These are phyloP conservation scores for Fusarium sambucinum DNA, from an alignment of 2,329 filamentous ascomycete genomes.

Conservation along the genomic window DNA sequence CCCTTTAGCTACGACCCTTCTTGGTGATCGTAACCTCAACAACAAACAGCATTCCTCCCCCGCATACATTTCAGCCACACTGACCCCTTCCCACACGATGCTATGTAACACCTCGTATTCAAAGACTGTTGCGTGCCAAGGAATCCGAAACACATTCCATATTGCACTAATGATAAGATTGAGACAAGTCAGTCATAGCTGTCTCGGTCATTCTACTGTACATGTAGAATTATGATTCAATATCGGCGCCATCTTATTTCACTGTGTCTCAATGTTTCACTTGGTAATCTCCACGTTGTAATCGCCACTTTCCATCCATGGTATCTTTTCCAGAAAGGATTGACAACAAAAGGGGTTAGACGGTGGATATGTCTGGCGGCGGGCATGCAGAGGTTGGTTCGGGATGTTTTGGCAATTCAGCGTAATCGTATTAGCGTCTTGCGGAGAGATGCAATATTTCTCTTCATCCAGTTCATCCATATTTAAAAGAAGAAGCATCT, in stretches of 20 bases:
- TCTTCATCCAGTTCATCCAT: no score
- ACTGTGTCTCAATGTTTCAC: background rate
- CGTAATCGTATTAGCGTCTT: background rate
- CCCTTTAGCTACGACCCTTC: background rate
- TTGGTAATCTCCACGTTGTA: background rate
- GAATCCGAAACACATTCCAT: background rate
- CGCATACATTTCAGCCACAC: background rate
- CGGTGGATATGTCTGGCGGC: background rate
- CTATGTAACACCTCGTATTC: background rate
- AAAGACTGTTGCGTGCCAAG: background rate
- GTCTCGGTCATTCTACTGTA: no score
- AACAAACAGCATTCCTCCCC: constrained; percentile 7
- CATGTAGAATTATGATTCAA: background rate
- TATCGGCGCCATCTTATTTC: background rate
- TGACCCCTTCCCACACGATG: background rate
- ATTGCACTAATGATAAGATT: background rate
- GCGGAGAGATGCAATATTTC: no score
- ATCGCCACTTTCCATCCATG: background rate
- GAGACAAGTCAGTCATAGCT: background rate
- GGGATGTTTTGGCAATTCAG: background rate
- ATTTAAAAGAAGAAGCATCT: no score
- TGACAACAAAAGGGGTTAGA: background rate
- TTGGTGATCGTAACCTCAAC: background rate
- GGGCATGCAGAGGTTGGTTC: background rate
- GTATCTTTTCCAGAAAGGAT: background rate